Base-by-base conservation (phyloP, 2,329 filamentous ascomycete genomes). In the Penicillium sp. region DNA sequence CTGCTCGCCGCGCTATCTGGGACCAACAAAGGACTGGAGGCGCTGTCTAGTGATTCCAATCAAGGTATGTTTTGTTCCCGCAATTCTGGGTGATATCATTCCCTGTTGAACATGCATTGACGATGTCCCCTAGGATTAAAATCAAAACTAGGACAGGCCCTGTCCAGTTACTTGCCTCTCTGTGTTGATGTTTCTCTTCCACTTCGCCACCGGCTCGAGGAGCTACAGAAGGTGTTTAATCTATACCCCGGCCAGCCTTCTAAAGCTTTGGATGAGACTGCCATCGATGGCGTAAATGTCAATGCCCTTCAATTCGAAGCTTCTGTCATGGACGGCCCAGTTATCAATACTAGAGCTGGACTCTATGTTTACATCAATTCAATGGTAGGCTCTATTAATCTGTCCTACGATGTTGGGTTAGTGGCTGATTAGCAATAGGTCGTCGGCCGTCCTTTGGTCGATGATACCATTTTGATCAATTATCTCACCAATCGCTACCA, bases 401-500 rank as follows among this genome's bases (percentile, higher is more conserved):
- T 11, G n/a, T 23, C 16, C 16, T 16, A 19, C 13, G 10, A 34
- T 23, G 9, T 42, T 32, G 44, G 26, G 34, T 7, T 23, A 18
- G 7, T 52, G 48, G 45, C 73, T 80, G 59, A 81, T 52, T 26
- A 51, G 34, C 19, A 49, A 10, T 62, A 94, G 89, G 85, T 96
- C 50, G 84, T 89, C 57, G 90, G 87, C 30, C 84, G 91, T 30
- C 92, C 93, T 0, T 76, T 96, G 19, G 83, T 96, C 29, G 92
- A 97, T 65, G 92, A 97, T 65, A 79, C 80, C 48, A 82, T 83
- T 26, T 79, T 97, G 10, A 85, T 94, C 61, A 89, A 84, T 46
- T 94, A 92, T 72, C 75, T 97, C 39, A 86, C 91, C 64, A 90
- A 92, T 61, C 83, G 92, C 69, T 97, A 96, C 67, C 87, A 89